phyloP scores from a whole-genome alignment of 306 rosid genomes.

The Quercus robur region DNA sequence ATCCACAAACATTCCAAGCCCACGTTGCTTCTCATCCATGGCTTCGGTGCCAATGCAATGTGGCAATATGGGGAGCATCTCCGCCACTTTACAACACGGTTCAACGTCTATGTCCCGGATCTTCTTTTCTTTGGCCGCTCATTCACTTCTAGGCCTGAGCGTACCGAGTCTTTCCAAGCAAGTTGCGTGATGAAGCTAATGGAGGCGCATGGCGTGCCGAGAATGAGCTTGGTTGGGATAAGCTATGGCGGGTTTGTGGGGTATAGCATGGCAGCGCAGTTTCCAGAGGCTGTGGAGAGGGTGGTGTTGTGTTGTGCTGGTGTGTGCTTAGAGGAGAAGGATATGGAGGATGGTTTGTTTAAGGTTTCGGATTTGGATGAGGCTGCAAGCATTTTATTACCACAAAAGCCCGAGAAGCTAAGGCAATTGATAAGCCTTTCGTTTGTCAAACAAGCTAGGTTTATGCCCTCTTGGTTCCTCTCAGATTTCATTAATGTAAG shows the following conservation, averaged over 20 bases:
- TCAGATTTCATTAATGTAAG: constrained; percentile 58
- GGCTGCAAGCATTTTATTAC: constrained; percentile 58
- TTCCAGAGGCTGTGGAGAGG: constrained; percentile 54
- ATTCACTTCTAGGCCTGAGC: constrained; percentile 39
- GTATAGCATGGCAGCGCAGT: constrained; percentile 56
- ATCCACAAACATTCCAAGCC: constrained; percentile 34
- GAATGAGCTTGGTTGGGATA: constrained; percentile 57
- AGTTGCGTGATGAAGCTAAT: constrained; percentile 38
- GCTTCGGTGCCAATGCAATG: constrained; percentile 83
- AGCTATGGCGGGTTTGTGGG: constrained; percentile 84
- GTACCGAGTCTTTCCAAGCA: constrained; percentile 66
- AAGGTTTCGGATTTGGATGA: constrained; percentile 54
- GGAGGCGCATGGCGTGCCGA: constrained; percentile 44
- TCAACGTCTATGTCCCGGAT: constrained; percentile 75
- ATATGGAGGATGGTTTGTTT: constrained; percentile 56
- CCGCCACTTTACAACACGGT: constrained; percentile 28
- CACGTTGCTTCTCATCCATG: constrained; percentile 55
- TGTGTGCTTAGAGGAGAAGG: constrained; percentile 66
- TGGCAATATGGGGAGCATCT: constrained; percentile 73
- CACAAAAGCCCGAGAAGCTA: constrained; percentile 65
- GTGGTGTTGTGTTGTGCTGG: constrained; percentile 66
- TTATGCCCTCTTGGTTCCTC: constrained; percentile 58
- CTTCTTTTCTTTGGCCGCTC: constrained; percentile 76
- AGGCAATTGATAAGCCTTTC: constrained; percentile 55
- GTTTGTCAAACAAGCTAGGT: constrained; percentile 51